These are phyloP conservation scores for Suillus americanus DNA, from an alignment of 768 basidiomycete genomes.

Conservation along the genomic window DNA sequence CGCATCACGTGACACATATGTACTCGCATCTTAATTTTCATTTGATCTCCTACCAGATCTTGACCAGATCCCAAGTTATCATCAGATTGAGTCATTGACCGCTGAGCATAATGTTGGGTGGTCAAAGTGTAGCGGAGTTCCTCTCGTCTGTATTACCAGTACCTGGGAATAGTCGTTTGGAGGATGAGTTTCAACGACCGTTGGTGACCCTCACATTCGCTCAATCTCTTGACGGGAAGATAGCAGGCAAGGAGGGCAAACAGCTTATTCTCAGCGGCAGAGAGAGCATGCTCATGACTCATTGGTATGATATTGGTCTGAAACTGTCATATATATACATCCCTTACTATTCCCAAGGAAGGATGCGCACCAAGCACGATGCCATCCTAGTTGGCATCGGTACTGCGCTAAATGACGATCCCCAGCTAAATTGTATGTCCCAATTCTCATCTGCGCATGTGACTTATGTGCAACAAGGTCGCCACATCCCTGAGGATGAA, in stretches of 20 bases:
- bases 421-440: conserved; percentile 83
- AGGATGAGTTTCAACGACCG: conserved; percentile 38
- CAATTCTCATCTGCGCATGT: conserved; percentile 1
- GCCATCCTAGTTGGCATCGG: conserved; percentile 90
- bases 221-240: conserved; percentile 85
- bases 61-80: background rate
- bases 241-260: conserved; percentile 69
- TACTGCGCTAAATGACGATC: conserved; percentile 89
- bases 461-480: conserved; percentile 38
- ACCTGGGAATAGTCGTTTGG: background rate
- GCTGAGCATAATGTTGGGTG: background rate
- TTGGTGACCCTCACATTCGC: conserved; percentile 83
- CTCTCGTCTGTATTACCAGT: conserved; percentile 28
- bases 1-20: background rate
- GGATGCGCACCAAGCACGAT: conserved; percentile 92
- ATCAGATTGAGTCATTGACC: background rate
- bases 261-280: conserved; percentile 83
- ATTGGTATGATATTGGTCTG: conserved; percentile 57
- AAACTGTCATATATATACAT: background rate
- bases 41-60: background rate
- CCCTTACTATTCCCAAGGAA: conserved; percentile 29
- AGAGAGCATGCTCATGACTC: conserved; percentile 92
- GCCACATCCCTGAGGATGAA: conserved; percentile 47
- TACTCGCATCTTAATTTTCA: background rate
- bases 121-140: conserved; percentile 12